Conservation (phyloP, 495 filamentous ascomycete species). For the Penicillium arizonense region DNA sequence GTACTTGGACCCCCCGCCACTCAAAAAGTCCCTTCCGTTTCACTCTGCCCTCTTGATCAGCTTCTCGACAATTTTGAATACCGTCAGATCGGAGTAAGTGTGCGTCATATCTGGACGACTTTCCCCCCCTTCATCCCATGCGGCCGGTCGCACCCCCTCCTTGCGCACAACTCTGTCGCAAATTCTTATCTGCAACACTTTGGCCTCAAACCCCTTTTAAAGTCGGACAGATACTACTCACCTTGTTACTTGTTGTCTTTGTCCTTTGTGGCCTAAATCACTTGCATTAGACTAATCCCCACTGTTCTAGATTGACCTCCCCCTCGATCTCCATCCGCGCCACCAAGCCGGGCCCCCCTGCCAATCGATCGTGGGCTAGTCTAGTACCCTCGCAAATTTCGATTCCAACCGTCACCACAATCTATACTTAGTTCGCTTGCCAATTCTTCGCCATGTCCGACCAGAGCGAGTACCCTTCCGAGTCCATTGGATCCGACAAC, state of each 20-base stretch:
- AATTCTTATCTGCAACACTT: slow-evolving; percentile 14
- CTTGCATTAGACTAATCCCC: slow-evolving; percentile 24
- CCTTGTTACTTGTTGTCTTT: background rate
- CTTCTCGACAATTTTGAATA: background rate
- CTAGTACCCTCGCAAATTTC: background rate
- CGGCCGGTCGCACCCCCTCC: slow-evolving; percentile 15
- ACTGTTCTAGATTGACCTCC: slow-evolving; percentile 25
- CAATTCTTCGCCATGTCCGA: slow-evolving; percentile 22
- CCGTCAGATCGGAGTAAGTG: background rate
- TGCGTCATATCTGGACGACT: background rate
- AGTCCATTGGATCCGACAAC: slow-evolving; percentile 24
- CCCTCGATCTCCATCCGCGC: slow-evolving; percentile 21
- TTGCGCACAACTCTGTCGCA: slow-evolving; percentile 21
- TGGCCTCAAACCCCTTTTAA: background rate
- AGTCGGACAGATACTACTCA: background rate
- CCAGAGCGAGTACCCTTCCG: slow-evolving; percentile 27
- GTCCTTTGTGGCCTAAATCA: background rate
- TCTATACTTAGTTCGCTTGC: background rate
- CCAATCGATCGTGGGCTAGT: slow-evolving; percentile 9
- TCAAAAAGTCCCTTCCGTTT: slow-evolving; percentile 4
- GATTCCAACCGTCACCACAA: background rate
- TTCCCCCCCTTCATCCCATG: background rate
- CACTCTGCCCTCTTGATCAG: background rate
- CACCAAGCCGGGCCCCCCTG: slow-evolving; percentile 18
- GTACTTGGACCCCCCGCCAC: slow-evolving; percentile 10